These are phyloP conservation scores for Thyridium curvatum DNA, from an alignment of 2,329 filamentous ascomycete species.

Conservation along the genomic window DNA sequence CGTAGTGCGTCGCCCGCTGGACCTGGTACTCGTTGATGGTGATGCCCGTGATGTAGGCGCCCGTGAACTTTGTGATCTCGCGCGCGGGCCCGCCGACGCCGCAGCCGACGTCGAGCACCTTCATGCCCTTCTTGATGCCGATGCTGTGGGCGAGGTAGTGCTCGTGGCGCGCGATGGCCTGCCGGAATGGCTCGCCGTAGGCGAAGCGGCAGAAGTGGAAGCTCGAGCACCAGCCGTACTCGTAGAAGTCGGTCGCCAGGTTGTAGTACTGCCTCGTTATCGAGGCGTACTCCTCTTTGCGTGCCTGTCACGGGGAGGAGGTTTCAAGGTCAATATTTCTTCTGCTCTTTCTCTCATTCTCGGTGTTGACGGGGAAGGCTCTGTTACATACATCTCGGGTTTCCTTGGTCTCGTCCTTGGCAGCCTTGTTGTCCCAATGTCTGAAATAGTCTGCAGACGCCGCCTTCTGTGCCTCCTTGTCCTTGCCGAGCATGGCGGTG, in stretches of 20 bases:
- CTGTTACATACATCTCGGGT: too few relatives aligned
- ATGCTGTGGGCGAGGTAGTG: constrained; percentile 71
- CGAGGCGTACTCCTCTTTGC: constrained; percentile 7
- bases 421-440: constrained; percentile 12
- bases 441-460: constrained; percentile 9
- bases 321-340: too few relatives aligned
- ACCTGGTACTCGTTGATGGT: constrained; percentile 84
- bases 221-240: constrained; percentile 68
- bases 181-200: constrained; percentile 61
- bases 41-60: constrained; percentile 61
- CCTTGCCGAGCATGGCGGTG: constrained; percentile 9
- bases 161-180: constrained; percentile 70
- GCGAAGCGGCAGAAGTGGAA: constrained; percentile 78
- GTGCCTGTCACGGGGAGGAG: not conserved
- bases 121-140: constrained; percentile 57
- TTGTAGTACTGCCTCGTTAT: constrained; percentile 49
- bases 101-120: constrained; percentile 69
- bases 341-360: too few relatives aligned
- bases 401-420: constrained; percentile 5
- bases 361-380: too few relatives aligned
- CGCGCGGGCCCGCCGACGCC: constrained; percentile 71
- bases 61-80: constrained; percentile 69
- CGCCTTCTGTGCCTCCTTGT: constrained; percentile 6
- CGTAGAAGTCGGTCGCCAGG: constrained; percentile 66
- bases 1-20: constrained; percentile 62